Conservation (phyloP, 139 green algal genomes). For the Eudorina sp. region DNA sequence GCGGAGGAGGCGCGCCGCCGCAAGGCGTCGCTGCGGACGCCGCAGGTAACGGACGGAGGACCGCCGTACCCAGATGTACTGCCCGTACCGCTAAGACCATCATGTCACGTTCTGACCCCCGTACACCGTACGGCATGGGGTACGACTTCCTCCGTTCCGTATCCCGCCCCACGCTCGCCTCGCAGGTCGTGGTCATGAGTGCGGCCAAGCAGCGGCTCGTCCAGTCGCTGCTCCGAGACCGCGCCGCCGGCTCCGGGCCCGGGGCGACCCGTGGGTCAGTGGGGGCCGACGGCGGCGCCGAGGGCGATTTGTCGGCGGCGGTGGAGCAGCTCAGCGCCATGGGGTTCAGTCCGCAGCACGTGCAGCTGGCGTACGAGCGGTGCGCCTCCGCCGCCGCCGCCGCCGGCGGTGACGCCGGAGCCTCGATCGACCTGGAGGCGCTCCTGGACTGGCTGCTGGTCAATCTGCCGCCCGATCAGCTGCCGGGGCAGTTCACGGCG, state of each 20-base stretch:
- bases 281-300: background rate
- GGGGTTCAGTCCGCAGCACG: conserved; percentile 69
- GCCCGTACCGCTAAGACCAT: no score
- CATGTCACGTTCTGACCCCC: no score
- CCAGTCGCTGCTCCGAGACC: conserved; percentile 59
- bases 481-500: conserved; percentile 75
- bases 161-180: background rate
- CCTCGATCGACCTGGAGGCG: conserved; percentile 34
- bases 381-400: background rate
- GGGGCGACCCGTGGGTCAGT: background rate
- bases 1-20: conserved; percentile 56
- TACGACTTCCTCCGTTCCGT: no score
- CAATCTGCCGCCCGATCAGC: conserved; percentile 67
- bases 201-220: conserved; percentile 60
- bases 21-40: conserved; percentile 61
- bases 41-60: no score
- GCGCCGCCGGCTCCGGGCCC: background rate
- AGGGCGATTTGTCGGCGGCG: background rate
- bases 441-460: conserved; percentile 87
- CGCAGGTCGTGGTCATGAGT: conserved; percentile 62
- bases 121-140: background rate
- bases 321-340: conserved; percentile 50
- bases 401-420: background rate
- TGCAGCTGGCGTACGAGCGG: conserved; percentile 24
- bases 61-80: no score